phyloP scores from a whole-genome alignment of 192 early-diverging fungal species.

The Coemansia sp. region DNA sequence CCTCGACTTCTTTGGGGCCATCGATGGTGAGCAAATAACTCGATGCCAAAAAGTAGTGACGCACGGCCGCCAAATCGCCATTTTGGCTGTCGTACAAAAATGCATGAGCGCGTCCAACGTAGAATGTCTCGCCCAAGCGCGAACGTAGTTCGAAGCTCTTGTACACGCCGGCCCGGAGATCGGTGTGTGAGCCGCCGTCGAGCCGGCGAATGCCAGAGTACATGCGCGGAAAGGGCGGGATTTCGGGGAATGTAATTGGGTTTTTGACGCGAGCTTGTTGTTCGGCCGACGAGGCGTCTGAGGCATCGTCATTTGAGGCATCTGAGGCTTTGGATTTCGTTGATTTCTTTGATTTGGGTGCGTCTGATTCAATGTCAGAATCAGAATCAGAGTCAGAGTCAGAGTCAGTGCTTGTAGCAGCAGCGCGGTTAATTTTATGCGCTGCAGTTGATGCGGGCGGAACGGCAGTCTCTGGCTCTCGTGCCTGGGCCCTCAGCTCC shows the following conservation, averaged over 20 bases:
- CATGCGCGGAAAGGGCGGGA: constrained; percentile 30
- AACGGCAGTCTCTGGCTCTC: neutral
- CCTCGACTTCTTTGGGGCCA: constrained; percentile 4
- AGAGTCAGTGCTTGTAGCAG: neutral
- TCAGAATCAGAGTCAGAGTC: neutral
- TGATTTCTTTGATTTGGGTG: neutral
- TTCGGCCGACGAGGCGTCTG: neutral
- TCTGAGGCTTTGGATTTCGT: no score
- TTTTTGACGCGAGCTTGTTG: constrained; percentile 12
- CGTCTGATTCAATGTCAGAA: neutral
- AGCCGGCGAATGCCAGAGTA: constrained; percentile 35
- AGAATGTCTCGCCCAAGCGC: constrained; percentile 30
- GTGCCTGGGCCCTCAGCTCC: neutral
- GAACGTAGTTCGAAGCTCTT: constrained; percentile 41
- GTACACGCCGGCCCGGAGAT: constrained; percentile 40
- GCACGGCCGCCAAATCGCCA: constrained; percentile 8
- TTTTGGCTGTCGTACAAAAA: constrained; percentile 28
- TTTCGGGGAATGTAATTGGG: constrained; percentile 22
- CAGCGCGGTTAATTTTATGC: neutral
- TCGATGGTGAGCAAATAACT: constrained; percentile 41
- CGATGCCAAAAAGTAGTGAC: constrained; percentile 39
- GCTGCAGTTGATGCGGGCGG: neutral
- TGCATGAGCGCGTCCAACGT: constrained; percentile 21
- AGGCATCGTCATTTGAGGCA: no score
- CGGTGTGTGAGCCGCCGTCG: constrained; percentile 5